Evolutionary conservation across 148 eudicot species (phyloP).

Genomic region (Hydrangea macrophylla): DNA sequence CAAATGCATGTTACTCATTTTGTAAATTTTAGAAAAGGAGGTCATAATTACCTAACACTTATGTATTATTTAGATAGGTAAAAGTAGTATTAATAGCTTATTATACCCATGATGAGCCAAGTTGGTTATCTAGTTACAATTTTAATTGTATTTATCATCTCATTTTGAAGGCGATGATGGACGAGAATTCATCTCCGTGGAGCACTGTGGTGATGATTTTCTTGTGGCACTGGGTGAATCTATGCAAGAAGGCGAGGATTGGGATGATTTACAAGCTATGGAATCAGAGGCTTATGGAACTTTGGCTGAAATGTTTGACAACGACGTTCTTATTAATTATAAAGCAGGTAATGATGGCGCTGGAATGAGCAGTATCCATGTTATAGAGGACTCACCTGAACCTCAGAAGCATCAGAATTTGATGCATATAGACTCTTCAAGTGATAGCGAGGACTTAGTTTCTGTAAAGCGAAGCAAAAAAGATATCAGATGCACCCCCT

Average conservation of each 20-base stretch:
- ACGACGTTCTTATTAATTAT: conserved; percentile 34
- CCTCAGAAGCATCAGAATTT: conserved; percentile 29
- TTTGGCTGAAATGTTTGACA: conserved; percentile 55
- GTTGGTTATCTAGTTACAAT: not conserved
- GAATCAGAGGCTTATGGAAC: conserved; percentile 86
- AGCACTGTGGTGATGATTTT: conserved; percentile 94
- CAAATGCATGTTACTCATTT: not conserved
- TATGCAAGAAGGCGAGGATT: conserved; percentile 78
- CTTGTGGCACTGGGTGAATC: conserved; percentile 82
- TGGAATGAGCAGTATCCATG: conserved; percentile 27
- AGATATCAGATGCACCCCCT: conserved; percentile 25
- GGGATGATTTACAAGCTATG: conserved; percentile 94
- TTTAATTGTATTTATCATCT: not conserved
- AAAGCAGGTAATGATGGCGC: conserved; percentile 20
- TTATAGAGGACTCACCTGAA: conserved; percentile 51
- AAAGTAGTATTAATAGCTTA: not conserved
- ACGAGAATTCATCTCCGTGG: conserved; percentile 79
- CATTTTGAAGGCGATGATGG: conserved; percentile 79
- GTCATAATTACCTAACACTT: not conserved
- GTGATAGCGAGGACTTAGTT: conserved; percentile 53
- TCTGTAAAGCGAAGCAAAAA: conserved; percentile 20
- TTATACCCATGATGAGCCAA: not conserved
- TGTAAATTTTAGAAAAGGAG: too few relatives aligned
- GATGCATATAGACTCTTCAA: conserved; percentile 63
- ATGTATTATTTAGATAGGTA: not conserved